phyloP scores from a whole-genome alignment of 306 rosid species.

The Cicer bijugum region DNA sequence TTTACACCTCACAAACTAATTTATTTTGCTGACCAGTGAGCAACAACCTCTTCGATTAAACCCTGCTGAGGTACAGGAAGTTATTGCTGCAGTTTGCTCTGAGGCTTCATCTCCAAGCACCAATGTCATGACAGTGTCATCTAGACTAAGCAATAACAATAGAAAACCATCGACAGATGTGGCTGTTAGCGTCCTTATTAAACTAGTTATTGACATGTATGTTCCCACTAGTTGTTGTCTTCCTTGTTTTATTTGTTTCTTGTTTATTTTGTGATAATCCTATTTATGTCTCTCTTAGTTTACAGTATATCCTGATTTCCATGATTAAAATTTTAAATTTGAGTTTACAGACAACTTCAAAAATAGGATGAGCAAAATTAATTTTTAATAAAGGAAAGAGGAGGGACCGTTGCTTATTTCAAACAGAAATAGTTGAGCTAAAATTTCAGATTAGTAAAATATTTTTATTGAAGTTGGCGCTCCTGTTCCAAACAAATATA shows the following conservation, averaged over 20 bases:
- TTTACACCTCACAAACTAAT: constrained; percentile 50
- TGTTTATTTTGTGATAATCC: constrained; percentile 5
- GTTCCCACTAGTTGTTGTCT: constrained; percentile 52
- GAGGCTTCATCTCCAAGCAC: constrained; percentile 69
- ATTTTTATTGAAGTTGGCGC: constrained; percentile 15
- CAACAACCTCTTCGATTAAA: constrained; percentile 96
- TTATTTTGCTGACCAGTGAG: constrained; percentile 71
- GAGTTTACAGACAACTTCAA: constrained; percentile 5
- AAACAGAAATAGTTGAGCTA: constrained; percentile 7
- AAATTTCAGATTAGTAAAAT: constrained; percentile 19
- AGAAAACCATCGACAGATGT: constrained; percentile 95
- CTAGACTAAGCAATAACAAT: constrained; percentile 69
- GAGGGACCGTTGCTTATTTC: constrained; percentile 29
- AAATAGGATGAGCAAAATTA: constrained; percentile 25
- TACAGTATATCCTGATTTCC: constrained; percentile 34
- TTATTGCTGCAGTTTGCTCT: constrained; percentile 98
- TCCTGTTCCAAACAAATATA: background rate
- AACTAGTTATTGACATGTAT: constrained; percentile 98
- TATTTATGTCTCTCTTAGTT: constrained; percentile 21
- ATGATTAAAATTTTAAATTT: background rate
- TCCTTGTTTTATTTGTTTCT: constrained; percentile 40
- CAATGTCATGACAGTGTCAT: constrained; percentile 63
- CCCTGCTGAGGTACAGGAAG: constrained; percentile 96
- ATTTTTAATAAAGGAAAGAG: constrained; percentile 29
- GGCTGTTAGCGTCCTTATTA: constrained; percentile 98